Evolutionary conservation across 768 basidiomycete genomes (phyloP).

Genomic region (Agaricus bisporus): DNA sequence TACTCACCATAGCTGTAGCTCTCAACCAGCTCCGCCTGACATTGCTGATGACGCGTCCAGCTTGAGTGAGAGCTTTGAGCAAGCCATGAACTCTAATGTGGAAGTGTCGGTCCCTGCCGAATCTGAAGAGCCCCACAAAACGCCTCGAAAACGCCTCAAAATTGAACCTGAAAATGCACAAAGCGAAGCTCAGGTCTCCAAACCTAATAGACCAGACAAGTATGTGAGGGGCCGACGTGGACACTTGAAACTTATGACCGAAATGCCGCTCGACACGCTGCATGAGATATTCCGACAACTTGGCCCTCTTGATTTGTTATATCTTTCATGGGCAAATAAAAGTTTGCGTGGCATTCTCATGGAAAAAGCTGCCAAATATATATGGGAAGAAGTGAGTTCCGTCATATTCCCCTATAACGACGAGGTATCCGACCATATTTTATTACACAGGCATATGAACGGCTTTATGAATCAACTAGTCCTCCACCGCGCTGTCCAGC

Average conservation of each 20-base stretch:
- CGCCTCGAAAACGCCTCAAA: no score
- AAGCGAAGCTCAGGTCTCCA: no score
- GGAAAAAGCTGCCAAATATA: constrained; percentile 9
- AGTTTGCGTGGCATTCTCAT: constrained; percentile 27
- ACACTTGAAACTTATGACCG: constrained; percentile 20
- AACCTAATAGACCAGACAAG: neutral
- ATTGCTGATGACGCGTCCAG: no score
- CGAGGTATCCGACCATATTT: neutral
- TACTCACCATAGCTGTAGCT: no score
- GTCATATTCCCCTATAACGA: neutral
- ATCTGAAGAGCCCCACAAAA: no score
- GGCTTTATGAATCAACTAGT: neutral
- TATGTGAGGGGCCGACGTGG: constrained; percentile 17
- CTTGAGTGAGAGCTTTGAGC: no score
- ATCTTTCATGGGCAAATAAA: constrained; percentile 30
- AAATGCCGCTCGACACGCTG: constrained; percentile 28
- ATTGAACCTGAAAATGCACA: no score
- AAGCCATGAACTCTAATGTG: no score
- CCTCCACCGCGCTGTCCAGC: neutral
- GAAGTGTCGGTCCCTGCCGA: no score
- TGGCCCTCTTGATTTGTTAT: constrained; percentile 32
- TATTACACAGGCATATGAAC: neutral
- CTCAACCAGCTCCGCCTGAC: no score
- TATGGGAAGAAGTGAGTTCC: constrained; percentile 28
- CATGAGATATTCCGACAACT: constrained; percentile 33